These are phyloP conservation scores for Trichosanthes truncata DNA, from an alignment of 306 rosid genomes.

Conservation along the genomic window DNA sequence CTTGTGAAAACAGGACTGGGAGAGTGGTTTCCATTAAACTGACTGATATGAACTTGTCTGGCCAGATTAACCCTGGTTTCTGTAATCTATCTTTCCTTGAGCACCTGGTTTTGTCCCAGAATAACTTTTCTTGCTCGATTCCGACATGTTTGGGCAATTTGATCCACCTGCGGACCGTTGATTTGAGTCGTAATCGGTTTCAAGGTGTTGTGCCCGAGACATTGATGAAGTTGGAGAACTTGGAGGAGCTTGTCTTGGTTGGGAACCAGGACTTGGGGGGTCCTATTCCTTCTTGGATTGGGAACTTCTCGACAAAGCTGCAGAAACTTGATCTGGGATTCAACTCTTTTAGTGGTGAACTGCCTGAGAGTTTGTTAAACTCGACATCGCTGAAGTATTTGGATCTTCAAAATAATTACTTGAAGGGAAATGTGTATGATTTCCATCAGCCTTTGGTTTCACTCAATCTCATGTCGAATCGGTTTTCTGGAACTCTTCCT, in stretches of 20 bases:
- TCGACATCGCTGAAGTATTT: constrained; percentile 55
- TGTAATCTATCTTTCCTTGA: constrained; percentile 50
- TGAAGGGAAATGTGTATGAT: constrained; percentile 53
- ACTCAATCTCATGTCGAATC: constrained; percentile 81
- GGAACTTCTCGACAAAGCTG: constrained; percentile 68
- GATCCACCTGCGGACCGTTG: constrained; percentile 34
- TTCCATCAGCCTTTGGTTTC: constrained; percentile 60
- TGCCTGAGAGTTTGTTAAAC: constrained; percentile 65
- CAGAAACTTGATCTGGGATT: constrained; percentile 50
- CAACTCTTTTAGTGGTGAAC: constrained; percentile 51
- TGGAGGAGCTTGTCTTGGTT: constrained; percentile 57
- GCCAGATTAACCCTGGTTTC: constrained; percentile 51
- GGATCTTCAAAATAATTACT: constrained; percentile 50
- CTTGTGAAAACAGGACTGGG: constrained; percentile 64
- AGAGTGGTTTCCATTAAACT: constrained; percentile 59
- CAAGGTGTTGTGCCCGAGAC: constrained; percentile 61
- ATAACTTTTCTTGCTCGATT: constrained; percentile 45
- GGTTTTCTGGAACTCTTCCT: constrained; percentile 81
- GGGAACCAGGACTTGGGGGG: constrained; percentile 69
- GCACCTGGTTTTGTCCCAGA: constrained; percentile 49
- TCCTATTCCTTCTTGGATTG: constrained; percentile 65
- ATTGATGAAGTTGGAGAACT: constrained; percentile 41
- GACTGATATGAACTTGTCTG: constrained; percentile 57
- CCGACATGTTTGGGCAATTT: constrained; percentile 64
- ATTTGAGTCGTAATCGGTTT: constrained; percentile 62